Percentiles rank a stretch among this genome's conserved stretches.
These are phyloP conservation scores for Patellifolia procumbens DNA, from an alignment of 179 eudicot genomes.

Conservation along the genomic window DNA sequence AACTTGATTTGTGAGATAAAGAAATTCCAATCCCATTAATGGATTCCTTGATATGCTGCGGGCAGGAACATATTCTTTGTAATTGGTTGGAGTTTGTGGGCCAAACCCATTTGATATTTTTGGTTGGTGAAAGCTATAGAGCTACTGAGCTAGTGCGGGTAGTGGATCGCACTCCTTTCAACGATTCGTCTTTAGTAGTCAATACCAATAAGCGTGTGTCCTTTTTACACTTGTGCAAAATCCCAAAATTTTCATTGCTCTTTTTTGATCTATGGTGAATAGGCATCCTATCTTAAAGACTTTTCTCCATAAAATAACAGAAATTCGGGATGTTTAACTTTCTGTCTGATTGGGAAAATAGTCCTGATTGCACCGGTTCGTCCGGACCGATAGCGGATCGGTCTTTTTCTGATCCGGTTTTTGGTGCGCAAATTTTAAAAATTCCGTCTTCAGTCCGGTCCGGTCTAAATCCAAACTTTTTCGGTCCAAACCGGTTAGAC, in stretches of 20 bases:
- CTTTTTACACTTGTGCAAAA: not conserved
- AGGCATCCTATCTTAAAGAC: too few relatives aligned
- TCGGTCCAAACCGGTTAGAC: too few relatives aligned
- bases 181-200: not conserved
- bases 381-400: too few relatives aligned
- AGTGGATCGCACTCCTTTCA: not conserved
- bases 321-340: too few relatives aligned
- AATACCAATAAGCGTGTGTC: not conserved
- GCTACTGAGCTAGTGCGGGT: not conserved
- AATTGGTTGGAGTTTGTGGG: constrained; percentile 2
- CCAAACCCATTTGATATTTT: not conserved
- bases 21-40: not conserved
- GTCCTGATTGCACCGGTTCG: too few relatives aligned
- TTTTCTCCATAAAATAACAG: too few relatives aligned
- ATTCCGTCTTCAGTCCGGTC: too few relatives aligned
- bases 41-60: not conserved
- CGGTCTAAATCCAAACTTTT: too few relatives aligned
- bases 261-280: not conserved
- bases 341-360: too few relatives aligned
- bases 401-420: too few relatives aligned
- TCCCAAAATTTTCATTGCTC: not conserved
- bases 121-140: constrained; percentile 6
- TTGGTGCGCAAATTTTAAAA: too few relatives aligned
- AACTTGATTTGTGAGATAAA: not conserved
- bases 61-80: not conserved